Percentiles rank a stretch among this genome's conserved stretches.
Evolutionary conservation across 208 protist genomes (phyloP).

Genomic region (Wallacemonas sp.): DNA sequence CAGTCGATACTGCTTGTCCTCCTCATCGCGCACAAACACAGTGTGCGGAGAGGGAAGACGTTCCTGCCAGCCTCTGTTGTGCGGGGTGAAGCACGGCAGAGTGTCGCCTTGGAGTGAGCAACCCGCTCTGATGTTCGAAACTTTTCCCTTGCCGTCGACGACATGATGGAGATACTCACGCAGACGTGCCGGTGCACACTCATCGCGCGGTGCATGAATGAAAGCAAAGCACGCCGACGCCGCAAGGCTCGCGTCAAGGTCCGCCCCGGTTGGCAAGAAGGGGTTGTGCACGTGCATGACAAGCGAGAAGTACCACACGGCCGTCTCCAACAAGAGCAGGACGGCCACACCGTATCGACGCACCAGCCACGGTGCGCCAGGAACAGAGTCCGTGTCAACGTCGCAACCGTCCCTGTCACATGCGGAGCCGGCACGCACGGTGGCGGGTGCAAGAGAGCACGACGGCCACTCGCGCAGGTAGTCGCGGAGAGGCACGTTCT

Average conservation of each 20-base stretch:
- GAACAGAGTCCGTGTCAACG: not conserved
- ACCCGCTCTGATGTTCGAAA: too few relatives aligned
- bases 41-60: too few relatives aligned
- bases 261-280: not conserved
- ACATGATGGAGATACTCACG: not conserved
- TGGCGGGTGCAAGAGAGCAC: not conserved
- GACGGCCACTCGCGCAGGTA: not conserved
- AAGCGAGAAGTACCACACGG: slow-evolving; percentile 32
- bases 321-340: slow-evolving; percentile 22
- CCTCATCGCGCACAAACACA: slow-evolving; percentile 2
- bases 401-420: too few relatives aligned
- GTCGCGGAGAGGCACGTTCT: not conserved
- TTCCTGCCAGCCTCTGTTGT: too few relatives aligned
- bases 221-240: not conserved
- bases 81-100: too few relatives aligned
- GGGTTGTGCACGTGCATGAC: slow-evolving; percentile 22
- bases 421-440: too few relatives aligned
- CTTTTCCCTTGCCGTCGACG: too few relatives aligned
- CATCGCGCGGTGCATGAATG: not conserved
- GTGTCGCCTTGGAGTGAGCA: too few relatives aligned
- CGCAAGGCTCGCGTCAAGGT: not conserved
- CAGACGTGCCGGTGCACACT: not conserved
- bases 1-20: not conserved
- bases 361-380: too few relatives aligned
- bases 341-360: slow-evolving; percentile 17